These are phyloP conservation scores for Macadamia tetraphylla DNA, from an alignment of 164 flowering plant species.

Conservation along the genomic window DNA sequence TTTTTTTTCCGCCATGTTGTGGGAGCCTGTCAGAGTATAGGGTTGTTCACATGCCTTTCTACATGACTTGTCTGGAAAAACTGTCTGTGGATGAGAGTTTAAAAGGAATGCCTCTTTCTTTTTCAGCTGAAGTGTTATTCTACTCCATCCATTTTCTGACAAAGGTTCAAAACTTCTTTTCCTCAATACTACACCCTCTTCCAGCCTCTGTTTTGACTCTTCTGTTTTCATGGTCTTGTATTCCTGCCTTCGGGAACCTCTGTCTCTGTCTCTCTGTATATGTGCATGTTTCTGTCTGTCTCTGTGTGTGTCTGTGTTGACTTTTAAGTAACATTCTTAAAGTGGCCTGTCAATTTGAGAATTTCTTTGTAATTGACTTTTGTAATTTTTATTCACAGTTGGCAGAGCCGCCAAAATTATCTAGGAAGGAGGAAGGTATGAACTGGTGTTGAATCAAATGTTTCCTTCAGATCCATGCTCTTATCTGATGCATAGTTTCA, in stretches of 20 bases:
- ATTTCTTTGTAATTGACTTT: background rate
- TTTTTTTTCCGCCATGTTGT: too few species aligned
- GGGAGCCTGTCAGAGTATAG: too few species aligned
- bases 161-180: background rate
- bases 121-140: background rate
- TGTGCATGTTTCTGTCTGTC: too few species aligned
- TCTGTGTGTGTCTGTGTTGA: too few species aligned
- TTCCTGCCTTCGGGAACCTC: too few species aligned
- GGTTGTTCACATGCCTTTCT: too few species aligned
- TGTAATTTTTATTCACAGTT: conserved; percentile 37
- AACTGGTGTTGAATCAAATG: background rate
- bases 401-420: conserved; percentile 47
- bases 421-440: conserved; percentile 76
- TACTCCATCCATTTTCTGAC: background rate
- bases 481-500: background rate
- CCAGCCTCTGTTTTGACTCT: too few species aligned
- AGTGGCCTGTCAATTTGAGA: background rate
- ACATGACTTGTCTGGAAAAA: too few species aligned
- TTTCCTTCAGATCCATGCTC: background rate
- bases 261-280: too few species aligned
- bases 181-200: background rate
- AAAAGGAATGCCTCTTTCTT: background rate
- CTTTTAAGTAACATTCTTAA: background rate
- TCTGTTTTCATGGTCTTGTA: too few species aligned
- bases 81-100: background rate